Evolutionary conservation across 495 filamentous ascomycete species (phyloP).

Genomic region (Neurospora pannonica): DNA sequence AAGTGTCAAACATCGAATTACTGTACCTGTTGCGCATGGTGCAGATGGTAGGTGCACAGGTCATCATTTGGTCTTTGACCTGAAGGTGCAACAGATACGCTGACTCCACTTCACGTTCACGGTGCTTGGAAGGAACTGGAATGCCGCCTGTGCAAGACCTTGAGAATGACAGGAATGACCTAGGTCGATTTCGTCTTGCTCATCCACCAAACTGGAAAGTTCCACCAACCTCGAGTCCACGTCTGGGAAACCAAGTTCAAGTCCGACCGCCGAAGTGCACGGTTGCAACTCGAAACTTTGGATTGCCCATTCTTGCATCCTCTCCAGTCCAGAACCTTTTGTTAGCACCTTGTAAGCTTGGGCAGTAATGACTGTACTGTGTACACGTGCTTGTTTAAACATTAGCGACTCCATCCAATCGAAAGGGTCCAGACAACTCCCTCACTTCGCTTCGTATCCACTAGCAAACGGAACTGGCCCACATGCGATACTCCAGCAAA

Average conservation of each 20-base stretch:
- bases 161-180: neutral
- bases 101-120: neutral
- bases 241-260: neutral
- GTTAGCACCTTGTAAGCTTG: neutral
- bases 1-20: neutral
- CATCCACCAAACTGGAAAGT: neutral
- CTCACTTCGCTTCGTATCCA: neutral
- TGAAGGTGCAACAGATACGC: neutral
- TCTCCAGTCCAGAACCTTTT: neutral
- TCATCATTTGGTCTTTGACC: neutral
- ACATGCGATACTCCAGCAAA: neutral
- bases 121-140: neutral
- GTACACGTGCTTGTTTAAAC: neutral
- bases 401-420: neutral
- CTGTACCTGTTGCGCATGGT: neutral
- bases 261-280: neutral
- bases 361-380: neutral
- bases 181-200: neutral
- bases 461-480: neutral
- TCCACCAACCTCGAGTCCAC: neutral
- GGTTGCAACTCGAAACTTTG: neutral
- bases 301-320: neutral
- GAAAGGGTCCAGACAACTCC: neutral
- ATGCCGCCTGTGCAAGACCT: neutral
- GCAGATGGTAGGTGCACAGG: neutral